phyloP scores from a whole-genome alignment of 2,329 filamentous ascomycete genomes.

The Apiospora rasikravindrae region DNA sequence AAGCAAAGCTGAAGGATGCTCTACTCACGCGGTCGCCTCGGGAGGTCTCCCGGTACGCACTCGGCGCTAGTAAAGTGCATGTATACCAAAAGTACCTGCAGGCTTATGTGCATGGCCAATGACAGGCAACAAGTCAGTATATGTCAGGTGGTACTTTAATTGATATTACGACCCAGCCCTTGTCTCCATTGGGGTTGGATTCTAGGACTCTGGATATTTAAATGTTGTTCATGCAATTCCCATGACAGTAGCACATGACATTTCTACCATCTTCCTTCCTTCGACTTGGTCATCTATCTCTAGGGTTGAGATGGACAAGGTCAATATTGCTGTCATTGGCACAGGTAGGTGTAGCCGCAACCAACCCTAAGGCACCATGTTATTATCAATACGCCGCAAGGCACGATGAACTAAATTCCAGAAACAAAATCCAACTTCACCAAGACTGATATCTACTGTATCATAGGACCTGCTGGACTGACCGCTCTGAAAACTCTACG shows the following conservation, averaged over 20 bases:
- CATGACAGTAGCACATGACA: neutral
- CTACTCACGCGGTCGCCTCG: neutral
- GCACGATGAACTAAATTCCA: neutral
- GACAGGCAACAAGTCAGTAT: neutral
- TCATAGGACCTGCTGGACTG: slow-evolving; percentile 42
- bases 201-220: neutral
- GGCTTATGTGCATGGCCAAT: neutral
- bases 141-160: neutral
- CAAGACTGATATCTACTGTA: neutral
- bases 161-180: neutral
- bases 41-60: neutral
- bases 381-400: neutral
- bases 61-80: neutral
- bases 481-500: slow-evolving; percentile 48
- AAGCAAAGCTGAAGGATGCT: neutral
- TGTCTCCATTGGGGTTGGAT: neutral
- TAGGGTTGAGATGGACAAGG: slow-evolving; percentile 20
- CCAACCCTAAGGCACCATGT: no score
- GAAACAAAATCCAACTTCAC: neutral
- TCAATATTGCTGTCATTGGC: slow-evolving; percentile 35
- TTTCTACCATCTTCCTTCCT: neutral
- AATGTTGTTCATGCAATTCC: neutral
- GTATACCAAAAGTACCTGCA: neutral
- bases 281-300: neutral
- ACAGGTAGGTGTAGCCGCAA: slow-evolving; percentile 30